A percentile compares a stretch with the other conserved stretches of the same genome.
Evolutionary conservation across 2,329 filamentous ascomycete species (phyloP).

Genomic region (Cladosporium halotolerans): DNA sequence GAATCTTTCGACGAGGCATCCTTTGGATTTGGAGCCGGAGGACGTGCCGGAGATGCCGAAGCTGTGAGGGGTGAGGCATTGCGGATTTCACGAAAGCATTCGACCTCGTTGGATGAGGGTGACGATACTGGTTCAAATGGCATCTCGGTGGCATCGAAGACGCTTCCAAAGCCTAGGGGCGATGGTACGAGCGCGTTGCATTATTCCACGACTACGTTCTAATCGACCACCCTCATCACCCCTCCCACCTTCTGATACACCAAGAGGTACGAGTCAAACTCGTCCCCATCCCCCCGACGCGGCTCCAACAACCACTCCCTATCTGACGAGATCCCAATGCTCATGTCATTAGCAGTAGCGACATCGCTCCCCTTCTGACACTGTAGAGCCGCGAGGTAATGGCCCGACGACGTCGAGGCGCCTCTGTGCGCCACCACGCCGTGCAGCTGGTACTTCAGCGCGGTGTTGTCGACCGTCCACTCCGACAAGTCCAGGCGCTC

Average conservation of each 20-base stretch:
- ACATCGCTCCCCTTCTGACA: conserved; percentile 16
- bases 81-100: too few relatives aligned
- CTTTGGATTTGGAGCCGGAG: conserved; percentile 4
- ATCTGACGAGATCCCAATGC: not conserved
- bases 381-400: conserved; percentile 15
- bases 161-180: too few relatives aligned
- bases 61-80: not conserved
- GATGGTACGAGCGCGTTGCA: too few relatives aligned
- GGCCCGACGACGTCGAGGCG: not conserved
- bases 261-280: not conserved
- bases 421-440: conserved; percentile 13
- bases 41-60: conserved; percentile 8
- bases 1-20: conserved; percentile 1
- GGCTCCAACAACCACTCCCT: not conserved
- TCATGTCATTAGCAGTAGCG: not conserved
- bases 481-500: not conserved
- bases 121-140: too few relatives aligned
- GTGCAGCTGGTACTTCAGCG: not conserved
- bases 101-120: too few relatives aligned
- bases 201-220: too few relatives aligned
- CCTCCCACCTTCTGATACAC: conserved; percentile 5
- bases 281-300: too few relatives aligned
- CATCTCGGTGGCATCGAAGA: too few relatives aligned
- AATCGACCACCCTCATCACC: not conserved
- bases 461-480: not conserved